Base-by-base conservation (phyloP, 2,329 filamentous ascomycete genomes). In the Arthrocladium fulminans region DNA sequence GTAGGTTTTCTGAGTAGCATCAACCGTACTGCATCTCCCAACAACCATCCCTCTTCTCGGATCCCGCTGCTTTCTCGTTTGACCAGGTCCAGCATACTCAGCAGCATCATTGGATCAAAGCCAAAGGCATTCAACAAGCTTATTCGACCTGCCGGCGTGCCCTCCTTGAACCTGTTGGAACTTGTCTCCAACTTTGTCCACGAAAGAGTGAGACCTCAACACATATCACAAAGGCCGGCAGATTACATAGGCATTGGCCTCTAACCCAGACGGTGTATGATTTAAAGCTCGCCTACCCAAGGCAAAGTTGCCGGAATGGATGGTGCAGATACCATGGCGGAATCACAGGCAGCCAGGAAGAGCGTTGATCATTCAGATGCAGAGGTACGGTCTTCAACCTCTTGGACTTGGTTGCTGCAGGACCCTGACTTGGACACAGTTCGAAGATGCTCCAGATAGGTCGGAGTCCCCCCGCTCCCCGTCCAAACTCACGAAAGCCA, bases 291-390 rank as follows among this genome's bases (percentile, higher is more conserved):
- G 15, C 3, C 12, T 30, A 19, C 3, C 4, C 3, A 29, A 15
- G 24, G 15, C 17, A 8, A 6, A 6, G 17, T 8, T n/a, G 4
- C 9, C 9, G 23, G n/a, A 3, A 15, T 27, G 12, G 22, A 3
- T 22, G 39, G 34, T 39, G 44, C 44, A 27, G 44, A 34, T 20
- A 47, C 34, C 32, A 47, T 47, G 44, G 44, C 44, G 29, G 44
- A 47, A 12, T 10, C 32, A 24, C 13, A 15, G 20, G 19, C 34
- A 17, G 23, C 24, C 15, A 47, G 44, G 32, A 47, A 39, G 34
- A 47, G 44, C 13, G 17, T 5, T 39, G 44, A 47, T 39, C 44
- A 38, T 17, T 47, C 44, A 25, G 44, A 47, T n/a, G 32, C 20
- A 39, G 44, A 47, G 19, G 44, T 47, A 39, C 20, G 20, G 32